phyloP scores from a whole-genome alignment of 169 alveolate genomes.

The Plasmodium vivax region DNA sequence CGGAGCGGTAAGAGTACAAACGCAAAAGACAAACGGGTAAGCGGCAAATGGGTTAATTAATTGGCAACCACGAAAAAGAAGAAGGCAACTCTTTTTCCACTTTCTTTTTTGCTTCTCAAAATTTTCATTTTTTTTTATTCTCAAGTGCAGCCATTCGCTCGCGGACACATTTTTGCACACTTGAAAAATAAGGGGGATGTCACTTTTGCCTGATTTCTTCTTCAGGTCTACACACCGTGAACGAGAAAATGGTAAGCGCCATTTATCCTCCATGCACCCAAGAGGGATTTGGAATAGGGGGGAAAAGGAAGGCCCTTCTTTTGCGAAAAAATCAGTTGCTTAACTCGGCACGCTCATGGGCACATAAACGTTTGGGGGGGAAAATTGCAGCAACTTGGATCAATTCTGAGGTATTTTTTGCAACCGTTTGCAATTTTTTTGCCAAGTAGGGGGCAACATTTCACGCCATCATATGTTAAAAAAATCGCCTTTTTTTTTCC shows the following conservation, averaged over 20 bases:
- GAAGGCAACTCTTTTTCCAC: neutral
- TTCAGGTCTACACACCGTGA: neutral
- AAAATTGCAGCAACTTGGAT: neutral
- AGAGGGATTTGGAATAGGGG: neutral
- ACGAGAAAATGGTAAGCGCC: neutral
- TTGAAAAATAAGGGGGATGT: neutral
- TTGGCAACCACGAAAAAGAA: neutral
- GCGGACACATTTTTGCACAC: neutral
- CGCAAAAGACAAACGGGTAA: neutral
- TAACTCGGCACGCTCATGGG: neutral
- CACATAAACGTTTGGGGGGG: neutral
- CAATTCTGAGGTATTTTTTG: neutral
- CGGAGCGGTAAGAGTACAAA: neutral
- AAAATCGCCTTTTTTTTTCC: neutral
- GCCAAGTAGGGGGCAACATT: neutral
- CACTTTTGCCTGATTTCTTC: neutral
- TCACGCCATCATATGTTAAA: neutral
- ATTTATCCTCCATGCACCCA: neutral
- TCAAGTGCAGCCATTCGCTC: neutral
- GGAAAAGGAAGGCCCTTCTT: neutral
- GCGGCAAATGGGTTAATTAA: neutral
- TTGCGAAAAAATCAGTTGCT: neutral
- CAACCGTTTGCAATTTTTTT: neutral
- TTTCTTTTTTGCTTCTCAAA: neutral
- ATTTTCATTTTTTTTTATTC: neutral